Evolutionary conservation across 163 green algal species (phyloP), one percentile per base, ranked within the genome.

Genomic region (Scenedesmus sp.): DNA sequence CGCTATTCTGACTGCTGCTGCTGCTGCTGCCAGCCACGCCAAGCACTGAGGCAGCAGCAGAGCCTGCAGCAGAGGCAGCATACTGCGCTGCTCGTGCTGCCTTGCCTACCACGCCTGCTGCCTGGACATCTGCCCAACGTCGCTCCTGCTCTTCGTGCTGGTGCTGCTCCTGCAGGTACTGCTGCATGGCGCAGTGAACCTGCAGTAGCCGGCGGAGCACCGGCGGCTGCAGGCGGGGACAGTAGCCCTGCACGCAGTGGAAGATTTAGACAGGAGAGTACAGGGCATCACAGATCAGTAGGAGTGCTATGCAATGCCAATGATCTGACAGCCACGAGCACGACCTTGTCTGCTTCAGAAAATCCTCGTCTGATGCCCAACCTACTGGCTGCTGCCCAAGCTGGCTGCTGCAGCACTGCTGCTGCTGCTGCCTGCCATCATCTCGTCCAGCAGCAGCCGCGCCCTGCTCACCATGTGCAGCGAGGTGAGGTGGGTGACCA

Each of bases 171-270:
- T 65, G 33, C 49, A 81, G 42, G 49, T 85, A 90, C 13, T 82
- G 68, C 35, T 81, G 40, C 18, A 89, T 22, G 37, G 61, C 83
- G 3, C 15, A 43, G n/a, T 89, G 83, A 9, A 89, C 40, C 35
- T 89, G 83, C 83, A 35, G 83, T 61, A 89, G 35, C 40, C 44
- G 49, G 15, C 68, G 65, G 43, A 89, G 68, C 43, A 89, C 68
- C n/a, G 85, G 85, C 26, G 68, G 85, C 85, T 89, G 85, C 84
- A 90, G 43, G 0, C 70, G 43, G 1, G 85, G 85, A 30, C 85
- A 90, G 85, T 90, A 90, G 33, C 85, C 85, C 65, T 76, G 56
- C 56, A 68, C 56, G 26, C 56, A 68, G n/a, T n/a, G n/a, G n/a
- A n/a, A n/a, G n/a, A n/a, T n/a, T n/a, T n/a, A n/a, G n/a, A n/a